Base-by-base conservation (phyloP, 495 filamentous ascomycete genomes). In the Xylaria castorea region DNA sequence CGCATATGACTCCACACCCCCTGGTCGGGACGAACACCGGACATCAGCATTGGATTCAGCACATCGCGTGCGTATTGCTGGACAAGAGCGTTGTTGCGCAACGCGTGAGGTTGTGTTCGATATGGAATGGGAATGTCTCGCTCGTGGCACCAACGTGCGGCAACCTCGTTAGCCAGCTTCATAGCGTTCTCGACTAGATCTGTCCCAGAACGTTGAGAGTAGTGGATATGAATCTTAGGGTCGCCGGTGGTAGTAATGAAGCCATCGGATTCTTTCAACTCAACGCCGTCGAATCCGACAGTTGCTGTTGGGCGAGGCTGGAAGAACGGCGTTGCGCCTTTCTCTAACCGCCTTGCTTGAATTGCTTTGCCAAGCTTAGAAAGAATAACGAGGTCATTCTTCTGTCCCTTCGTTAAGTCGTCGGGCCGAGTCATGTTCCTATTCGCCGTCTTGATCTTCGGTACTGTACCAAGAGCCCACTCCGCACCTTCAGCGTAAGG, bases 51-150 rank as follows among this genome's bases (percentile, higher is more conserved):
- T 34, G 85, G 86, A 71, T 85, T 74, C 84, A 88, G 25, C 83
- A 86, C 44, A 80, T 81, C 51, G 79, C 83, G 66, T 3, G 89
- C 89, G 50, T 89, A 80, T 16, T 84, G 75, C 30, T 75, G 77
- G 16, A 90, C 69, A 11, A 79, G 71, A 3, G 79, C 74, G 12
- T 80, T 70, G 53, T 83, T 79, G 53, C 87, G 85, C 46, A 87
- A 82, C 6, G 91, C 89, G 67, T 90, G 86, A 58, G 85, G 86
- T 73, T 90, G 85, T 8, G 92, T 89, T 51, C 94, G 88, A 81
- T 92, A 98, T 20, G 94, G 87, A 65, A 89, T 86, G 3, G 97
- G 95, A 46, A 99, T 93, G 68, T 88, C 85, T 46, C 95, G 91
- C 50, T 89, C 86, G 20, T 86, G 77, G 77, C 91, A 93, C 92